Conservation (phyloP, 2,329 filamentous ascomycete species). For the Tolypocladium inflatum region DNA sequence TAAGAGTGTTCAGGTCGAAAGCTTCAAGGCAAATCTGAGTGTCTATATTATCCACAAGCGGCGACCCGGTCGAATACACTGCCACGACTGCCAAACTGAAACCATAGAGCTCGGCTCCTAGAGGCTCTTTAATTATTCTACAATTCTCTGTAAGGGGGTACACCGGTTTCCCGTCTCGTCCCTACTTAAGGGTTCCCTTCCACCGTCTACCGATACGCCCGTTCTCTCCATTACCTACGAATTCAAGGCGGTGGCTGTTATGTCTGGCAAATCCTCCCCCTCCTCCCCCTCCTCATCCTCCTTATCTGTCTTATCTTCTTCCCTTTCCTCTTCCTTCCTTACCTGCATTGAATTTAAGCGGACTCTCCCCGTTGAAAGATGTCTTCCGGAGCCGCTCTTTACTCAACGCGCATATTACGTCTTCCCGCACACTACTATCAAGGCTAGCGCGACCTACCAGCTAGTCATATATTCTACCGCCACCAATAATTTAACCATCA, state of each 20-base stretch:
- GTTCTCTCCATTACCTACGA: slow-evolving; percentile 70
- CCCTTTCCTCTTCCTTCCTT: too few species aligned
- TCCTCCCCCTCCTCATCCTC: too few species aligned
- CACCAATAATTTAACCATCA: slow-evolving; percentile 68
- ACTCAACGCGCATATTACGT: slow-evolving; percentile 88
- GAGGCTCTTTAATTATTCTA: slow-evolving; percentile 58
- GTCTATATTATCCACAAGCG: slow-evolving; percentile 69
- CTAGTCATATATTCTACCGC: slow-evolving; percentile 80
- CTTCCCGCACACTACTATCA: slow-evolving; percentile 92
- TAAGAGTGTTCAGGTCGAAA: slow-evolving; percentile 55
- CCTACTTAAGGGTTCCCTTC: slow-evolving; percentile 73
- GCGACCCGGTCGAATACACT: slow-evolving; percentile 71
- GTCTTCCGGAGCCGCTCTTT: slow-evolving; percentile 60
- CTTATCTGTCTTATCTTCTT: too few species aligned
- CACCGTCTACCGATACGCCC: slow-evolving; percentile 67
- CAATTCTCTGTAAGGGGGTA: slow-evolving; percentile 41
- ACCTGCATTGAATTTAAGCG: slow-evolving; percentile 47
- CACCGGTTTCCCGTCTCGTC: slow-evolving; percentile 87
- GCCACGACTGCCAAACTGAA: slow-evolving; percentile 64
- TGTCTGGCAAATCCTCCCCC: slow-evolving; percentile 48
- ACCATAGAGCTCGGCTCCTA: slow-evolving; percentile 68
- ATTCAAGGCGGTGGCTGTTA: slow-evolving; percentile 57
- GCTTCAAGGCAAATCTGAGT: slow-evolving; percentile 62
- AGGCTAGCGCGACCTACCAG: slow-evolving; percentile 71
- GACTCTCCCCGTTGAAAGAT: slow-evolving; percentile 66